Evolutionary conservation across 306 rosid genomes (phyloP).

Genomic region (apple (Malus domestica)): DNA sequence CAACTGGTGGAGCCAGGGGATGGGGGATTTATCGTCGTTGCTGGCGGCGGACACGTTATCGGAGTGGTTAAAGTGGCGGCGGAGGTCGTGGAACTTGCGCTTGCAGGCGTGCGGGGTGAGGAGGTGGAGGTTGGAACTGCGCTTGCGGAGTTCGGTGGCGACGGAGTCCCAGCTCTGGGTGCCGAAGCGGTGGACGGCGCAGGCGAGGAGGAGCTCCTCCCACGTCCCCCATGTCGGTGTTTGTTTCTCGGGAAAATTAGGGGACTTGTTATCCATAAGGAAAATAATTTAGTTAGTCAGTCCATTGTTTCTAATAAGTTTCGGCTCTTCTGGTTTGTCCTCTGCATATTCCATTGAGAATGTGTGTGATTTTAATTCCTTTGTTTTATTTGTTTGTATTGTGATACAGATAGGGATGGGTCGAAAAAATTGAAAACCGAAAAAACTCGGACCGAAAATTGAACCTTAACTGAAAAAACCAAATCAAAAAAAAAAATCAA

Average conservation of each 20-base stretch:
- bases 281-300: not conserved
- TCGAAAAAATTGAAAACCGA: no score
- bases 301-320: not conserved
- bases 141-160: slow-evolving; percentile 21
- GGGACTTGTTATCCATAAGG: slow-evolving; percentile 9
- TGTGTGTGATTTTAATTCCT: not conserved
- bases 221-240: slow-evolving; percentile 21
- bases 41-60: not conserved
- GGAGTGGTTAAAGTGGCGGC: slow-evolving; percentile 14
- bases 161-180: slow-evolving; percentile 25
- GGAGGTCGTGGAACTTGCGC: slow-evolving; percentile 22
- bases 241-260: slow-evolving; percentile 15
- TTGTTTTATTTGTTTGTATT: not conserved
- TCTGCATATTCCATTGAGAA: not conserved
- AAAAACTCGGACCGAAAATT: no score
- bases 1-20: slow-evolving; percentile 23
- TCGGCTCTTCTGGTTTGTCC: not conserved
- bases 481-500: no score
- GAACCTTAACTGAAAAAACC: no score
- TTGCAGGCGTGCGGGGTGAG: slow-evolving; percentile 19
- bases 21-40: not conserved
- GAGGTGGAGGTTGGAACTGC: slow-evolving; percentile 6
- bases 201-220: slow-evolving; percentile 30
- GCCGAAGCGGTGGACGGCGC: slow-evolving; percentile 32
- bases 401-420: no score